Conservation (phyloP, 1,139 yeast genomes). For the Saccharomyces hybrid region DNA sequence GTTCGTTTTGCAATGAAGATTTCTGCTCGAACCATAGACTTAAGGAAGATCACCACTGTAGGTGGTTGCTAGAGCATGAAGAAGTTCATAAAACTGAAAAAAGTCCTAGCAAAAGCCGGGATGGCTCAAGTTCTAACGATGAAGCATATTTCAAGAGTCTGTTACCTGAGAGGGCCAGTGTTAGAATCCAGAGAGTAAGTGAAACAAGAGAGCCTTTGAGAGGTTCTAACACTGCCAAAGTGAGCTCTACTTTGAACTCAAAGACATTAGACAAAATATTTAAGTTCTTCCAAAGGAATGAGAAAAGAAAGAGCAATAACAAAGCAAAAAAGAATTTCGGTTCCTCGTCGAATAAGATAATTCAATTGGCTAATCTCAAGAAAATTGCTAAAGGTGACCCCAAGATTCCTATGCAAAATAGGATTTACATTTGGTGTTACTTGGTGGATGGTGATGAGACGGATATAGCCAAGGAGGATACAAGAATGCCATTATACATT, state of each 20-base stretch:
- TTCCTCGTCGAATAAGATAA: conserved; percentile 25
- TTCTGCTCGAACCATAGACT: conserved; percentile 55
- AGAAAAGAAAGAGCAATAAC: conserved; percentile 6
- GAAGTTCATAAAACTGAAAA: conserved; percentile 5
- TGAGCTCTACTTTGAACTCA: conserved; percentile 26
- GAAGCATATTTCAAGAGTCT: conserved; percentile 32
- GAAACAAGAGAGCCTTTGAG: conserved; percentile 7
- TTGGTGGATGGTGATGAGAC: conserved; percentile 37
- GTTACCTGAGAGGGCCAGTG: conserved; percentile 50
- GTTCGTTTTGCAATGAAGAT: conserved; percentile 48
- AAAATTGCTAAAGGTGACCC: conserved; percentile 63
- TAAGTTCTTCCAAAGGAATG: conserved; percentile 3
- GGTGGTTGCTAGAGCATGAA: conserved; percentile 8
- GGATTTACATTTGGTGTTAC: conserved; percentile 59
- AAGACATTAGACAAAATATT: conserved; percentile 42
- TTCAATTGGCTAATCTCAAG: conserved; percentile 40
- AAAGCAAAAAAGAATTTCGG: conserved; percentile 12
- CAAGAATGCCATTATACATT: conserved; percentile 18
- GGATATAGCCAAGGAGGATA: conserved; percentile 26
- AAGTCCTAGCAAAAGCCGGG: conserved; percentile 16
- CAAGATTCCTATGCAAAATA: conserved; percentile 45
- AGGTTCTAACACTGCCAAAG: neutral
- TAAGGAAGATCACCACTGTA: conserved; percentile 43
- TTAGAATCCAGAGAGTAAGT: conserved; percentile 34
- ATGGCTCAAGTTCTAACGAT: conserved; percentile 15